Conservation (phyloP, 2,329 filamentous ascomycete genomes). For the Sphaerulina musiva region DNA sequence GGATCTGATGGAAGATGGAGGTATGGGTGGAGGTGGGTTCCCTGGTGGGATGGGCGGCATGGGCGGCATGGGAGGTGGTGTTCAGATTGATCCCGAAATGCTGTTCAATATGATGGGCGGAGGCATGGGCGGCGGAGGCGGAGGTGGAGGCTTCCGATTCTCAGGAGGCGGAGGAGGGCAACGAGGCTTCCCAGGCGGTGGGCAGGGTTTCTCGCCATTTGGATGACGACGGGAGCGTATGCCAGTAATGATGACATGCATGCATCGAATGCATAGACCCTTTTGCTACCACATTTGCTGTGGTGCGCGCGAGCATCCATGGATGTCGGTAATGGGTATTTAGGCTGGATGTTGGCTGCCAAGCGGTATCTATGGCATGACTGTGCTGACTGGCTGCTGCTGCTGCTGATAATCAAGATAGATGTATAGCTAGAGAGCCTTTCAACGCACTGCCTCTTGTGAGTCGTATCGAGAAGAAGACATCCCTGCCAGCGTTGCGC, state of each 20-base stretch:
- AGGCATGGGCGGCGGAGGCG: conserved; percentile 47
- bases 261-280: no score
- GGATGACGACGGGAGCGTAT: conserved; percentile 5
- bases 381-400: background rate
- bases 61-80: conserved; percentile 36
- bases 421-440: background rate
- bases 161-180: conserved; percentile 18
- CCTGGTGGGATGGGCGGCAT: conserved; percentile 40
- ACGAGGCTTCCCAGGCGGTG: conserved; percentile 11
- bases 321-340: no score
- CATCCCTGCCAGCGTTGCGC: no score
- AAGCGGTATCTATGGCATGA: no score
- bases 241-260: background rate
- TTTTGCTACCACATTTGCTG: background rate
- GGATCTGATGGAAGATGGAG: conserved; percentile 64
- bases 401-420: background rate
- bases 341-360: no score
- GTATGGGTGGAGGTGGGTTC: conserved; percentile 39
- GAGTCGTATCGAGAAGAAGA: no score
- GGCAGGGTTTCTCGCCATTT: conserved; percentile 18
- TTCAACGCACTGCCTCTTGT: background rate
- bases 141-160: conserved; percentile 32
- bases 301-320: no score
- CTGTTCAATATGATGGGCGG: conserved; percentile 80
- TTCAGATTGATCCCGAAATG: conserved; percentile 65